Evolutionary conservation across 768 basidiomycete genomes (phyloP), one percentile per base, ranked within the genome.

Genomic region (Punctularia strigosozonata): DNA sequence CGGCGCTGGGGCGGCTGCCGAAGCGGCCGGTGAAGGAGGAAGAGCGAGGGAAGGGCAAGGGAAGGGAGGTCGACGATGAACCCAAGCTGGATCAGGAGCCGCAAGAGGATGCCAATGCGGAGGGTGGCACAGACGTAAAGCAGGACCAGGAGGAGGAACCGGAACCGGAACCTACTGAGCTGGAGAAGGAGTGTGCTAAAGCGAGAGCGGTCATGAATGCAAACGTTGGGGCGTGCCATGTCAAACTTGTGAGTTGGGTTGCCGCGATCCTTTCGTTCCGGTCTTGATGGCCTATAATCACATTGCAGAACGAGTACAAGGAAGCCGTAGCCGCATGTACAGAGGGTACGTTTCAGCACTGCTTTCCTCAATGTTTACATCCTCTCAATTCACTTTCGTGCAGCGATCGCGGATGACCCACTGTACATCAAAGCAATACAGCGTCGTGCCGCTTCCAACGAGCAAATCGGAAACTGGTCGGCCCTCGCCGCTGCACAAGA

Each of bases 401-500:
- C 50, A 91, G 90, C 91, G 19, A 66, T 99, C n/a, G 58, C 68
- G 23, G 86, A 97, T 50, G 85, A 95, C 50, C 82, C 90, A 8
- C 55, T 61, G 17, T 94, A 98, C 53, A 56, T 82, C 47, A 97
- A 94, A 59, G 92, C 83, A 1, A 63, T 95, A 5, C 86, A 89
- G 52, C 65, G 95, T 48, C 76, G 95, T n/a, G 91, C 91, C 10
- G 52, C 71, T 17, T 86, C 85, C 5, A 94, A 90, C 53, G 89
- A 91, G 44, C 62, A 67, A 31, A 61, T 98, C 20, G 66, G 68
- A 43, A 76, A 82, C 7, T 98, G 92, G 92, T 70, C 85, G 6
- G 80, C 85, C 5, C 66, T 98, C 6, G 68, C 75, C 5, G 65
- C 79, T 19, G 87, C 87, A 8, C 77, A 90, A 63, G 83, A 89